Percentiles rank a stretch among this genome's conserved stretches.
Evolutionary conservation across 768 basidiomycete genomes (phyloP).

Genomic region (Leccinum subtestaceum): DNA sequence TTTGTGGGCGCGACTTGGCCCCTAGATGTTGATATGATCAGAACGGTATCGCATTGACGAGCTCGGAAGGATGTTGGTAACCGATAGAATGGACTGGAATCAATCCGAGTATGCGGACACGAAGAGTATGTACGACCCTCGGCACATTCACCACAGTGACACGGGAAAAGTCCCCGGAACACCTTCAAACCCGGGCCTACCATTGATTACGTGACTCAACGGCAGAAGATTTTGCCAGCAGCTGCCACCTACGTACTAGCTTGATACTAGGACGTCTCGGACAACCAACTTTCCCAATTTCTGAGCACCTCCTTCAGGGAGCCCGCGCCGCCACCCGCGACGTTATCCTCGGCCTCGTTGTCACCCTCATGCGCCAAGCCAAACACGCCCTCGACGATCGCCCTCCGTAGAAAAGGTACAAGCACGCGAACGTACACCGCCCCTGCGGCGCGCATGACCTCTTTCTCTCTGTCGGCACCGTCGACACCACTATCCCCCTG

Average conservation of each 20-base stretch:
- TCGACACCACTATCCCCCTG: slow-evolving; percentile 29
- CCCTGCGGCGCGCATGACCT: slow-evolving; percentile 48
- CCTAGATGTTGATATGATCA: neutral
- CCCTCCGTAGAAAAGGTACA: slow-evolving; percentile 69
- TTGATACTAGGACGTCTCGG: slow-evolving; percentile 4
- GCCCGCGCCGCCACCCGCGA: neutral
- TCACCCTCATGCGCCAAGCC: slow-evolving; percentile 32
- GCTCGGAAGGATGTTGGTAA: neutral
- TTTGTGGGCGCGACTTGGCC: neutral
- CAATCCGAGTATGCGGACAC: neutral
- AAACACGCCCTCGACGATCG: slow-evolving; percentile 75
- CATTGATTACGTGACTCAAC: neutral
- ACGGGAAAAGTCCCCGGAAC: neutral
- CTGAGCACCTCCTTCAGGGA: slow-evolving; percentile 11
- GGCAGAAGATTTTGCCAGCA: neutral
- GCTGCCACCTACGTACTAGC: neutral
- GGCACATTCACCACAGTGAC: neutral
- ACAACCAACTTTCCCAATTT: slow-evolving; percentile 33
- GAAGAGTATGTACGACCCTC: neutral
- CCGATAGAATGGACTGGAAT: neutral
- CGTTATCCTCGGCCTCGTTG: neutral
- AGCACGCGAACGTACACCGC: slow-evolving; percentile 59
- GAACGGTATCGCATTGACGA: neutral
- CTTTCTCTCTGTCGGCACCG: slow-evolving; percentile 19
- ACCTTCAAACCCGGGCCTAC: neutral